Conservation (phyloP, 1,139 yeast genomes). For the Yamadazyma membranifaciens region DNA sequence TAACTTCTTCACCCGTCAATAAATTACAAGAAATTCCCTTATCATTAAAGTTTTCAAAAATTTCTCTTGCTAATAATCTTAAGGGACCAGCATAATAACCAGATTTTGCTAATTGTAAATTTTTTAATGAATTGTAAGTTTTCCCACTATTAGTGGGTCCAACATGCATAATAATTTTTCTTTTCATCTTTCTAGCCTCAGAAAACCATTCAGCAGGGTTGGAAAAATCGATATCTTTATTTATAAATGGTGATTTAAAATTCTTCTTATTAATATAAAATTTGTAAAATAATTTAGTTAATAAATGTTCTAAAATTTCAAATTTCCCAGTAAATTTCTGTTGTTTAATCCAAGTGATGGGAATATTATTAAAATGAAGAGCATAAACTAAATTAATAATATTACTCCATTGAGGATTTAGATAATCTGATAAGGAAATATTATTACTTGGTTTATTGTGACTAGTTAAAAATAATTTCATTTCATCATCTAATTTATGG, state of each 20-base stretch:
- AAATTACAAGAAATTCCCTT: conserved; percentile 75
- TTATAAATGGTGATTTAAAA: conserved; percentile 14
- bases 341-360: conserved; percentile 19
- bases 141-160: conserved; percentile 99
- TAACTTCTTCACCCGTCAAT: conserved; percentile 90
- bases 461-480: neutral
- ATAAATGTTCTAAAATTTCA: conserved; percentile 20
- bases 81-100: conserved; percentile 97
- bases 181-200: conserved; percentile 72
- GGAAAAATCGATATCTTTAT: conserved; percentile 44
- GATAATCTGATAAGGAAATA: conserved; percentile 19
- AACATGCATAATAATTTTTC: conserved; percentile 83
- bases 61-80: conserved; percentile 84
- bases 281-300: conserved; percentile 26
- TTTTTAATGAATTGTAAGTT: conserved; percentile 77
- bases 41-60: conserved; percentile 72
- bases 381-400: conserved; percentile 19
- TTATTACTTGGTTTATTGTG: neutral
- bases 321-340: conserved; percentile 17
- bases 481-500: conserved; percentile 3
- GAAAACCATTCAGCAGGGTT: conserved; percentile 91
- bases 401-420: conserved; percentile 29
- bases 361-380: conserved; percentile 20
- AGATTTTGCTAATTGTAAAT: conserved; percentile 62
- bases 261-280: conserved; percentile 19